These are phyloP conservation scores for Candida buenavistaensis DNA, from an alignment of 1,139 yeast species.

Conservation along the genomic window DNA sequence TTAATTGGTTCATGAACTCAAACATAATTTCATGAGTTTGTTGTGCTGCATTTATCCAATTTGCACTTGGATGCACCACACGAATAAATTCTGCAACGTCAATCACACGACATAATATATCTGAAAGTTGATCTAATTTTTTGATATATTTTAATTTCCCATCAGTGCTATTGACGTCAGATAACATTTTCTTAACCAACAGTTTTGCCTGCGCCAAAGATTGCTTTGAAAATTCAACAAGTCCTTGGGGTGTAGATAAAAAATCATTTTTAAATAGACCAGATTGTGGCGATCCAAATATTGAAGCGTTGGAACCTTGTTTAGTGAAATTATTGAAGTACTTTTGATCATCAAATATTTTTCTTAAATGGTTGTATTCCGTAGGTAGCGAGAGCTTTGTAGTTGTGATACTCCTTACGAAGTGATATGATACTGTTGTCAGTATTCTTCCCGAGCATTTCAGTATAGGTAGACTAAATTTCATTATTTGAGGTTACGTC, in stretches of 20 bases:
- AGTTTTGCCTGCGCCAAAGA: constrained; percentile 65
- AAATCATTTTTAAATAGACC: constrained; percentile 79
- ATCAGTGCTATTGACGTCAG: constrained; percentile 40
- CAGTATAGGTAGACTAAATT: constrained; percentile 5
- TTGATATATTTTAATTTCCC: constrained; percentile 58
- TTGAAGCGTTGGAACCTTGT: constrained; percentile 9
- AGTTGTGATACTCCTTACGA: not conserved
- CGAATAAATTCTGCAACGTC: constrained; percentile 93
- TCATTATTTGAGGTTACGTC: constrained; percentile 7
- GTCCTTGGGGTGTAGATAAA: constrained; percentile 68
- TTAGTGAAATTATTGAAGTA: constrained; percentile 39
- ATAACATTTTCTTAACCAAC: constrained; percentile 56
- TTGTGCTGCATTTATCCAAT: constrained; percentile 81
- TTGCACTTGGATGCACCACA: constrained; percentile 77
- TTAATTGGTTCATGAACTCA: constrained; percentile 90
- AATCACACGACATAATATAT: constrained; percentile 85
- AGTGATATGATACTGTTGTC: not conserved
- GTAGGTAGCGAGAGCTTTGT: constrained; percentile 2
- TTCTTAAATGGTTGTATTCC: constrained; percentile 20
- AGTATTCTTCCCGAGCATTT: constrained; percentile 5
- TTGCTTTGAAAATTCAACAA: constrained; percentile 62
- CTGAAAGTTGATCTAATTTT: constrained; percentile 82
- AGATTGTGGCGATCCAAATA: constrained; percentile 23
- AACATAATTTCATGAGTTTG: constrained; percentile 85
- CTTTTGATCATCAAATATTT: constrained; percentile 48